Conservation (phyloP, 1,284 basidiomycete species). For the Coniferiporia weirii region DNA sequence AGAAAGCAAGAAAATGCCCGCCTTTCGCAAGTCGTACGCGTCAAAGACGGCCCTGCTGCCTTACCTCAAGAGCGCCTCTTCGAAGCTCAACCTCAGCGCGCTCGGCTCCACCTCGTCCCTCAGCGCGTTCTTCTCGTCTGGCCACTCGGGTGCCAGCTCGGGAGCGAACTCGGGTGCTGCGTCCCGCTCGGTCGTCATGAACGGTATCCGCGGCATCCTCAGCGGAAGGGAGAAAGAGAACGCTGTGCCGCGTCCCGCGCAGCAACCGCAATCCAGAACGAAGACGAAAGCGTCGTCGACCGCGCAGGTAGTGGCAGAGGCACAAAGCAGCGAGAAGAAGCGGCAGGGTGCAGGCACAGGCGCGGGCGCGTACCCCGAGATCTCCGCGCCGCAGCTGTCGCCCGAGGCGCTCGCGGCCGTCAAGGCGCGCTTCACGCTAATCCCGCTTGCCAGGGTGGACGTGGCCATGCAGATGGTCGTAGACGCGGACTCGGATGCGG, state of each 20-base stretch:
- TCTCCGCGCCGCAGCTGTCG: conserved; percentile 12
- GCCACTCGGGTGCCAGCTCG: no score
- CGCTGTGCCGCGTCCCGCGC: neutral
- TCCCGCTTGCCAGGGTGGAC: conserved; percentile 7
- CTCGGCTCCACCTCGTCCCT: conserved; percentile 14
- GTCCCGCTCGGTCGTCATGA: no score
- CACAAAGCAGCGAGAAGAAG: neutral
- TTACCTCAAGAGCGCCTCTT: conserved; percentile 12
- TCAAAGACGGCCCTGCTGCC: conserved; percentile 3
- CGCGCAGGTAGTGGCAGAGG: no score
- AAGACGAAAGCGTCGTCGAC: no score
- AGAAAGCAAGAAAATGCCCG: no score
- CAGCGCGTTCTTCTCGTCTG: conserved; percentile 9
- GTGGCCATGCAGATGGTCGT: no score
- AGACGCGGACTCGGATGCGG: no score
- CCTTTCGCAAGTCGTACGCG: conserved; percentile 7
- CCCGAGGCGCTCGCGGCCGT: conserved; percentile 12
- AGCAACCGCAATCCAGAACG: no score
- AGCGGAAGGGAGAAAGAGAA: conserved; percentile 1
- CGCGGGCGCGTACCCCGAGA: conserved; percentile 9
- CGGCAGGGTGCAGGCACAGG: neutral
- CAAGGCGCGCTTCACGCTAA: conserved; percentile 11
- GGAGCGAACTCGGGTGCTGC: no score
- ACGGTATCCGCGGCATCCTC: neutral
- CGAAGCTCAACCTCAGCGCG: conserved; percentile 13